phyloP scores from a whole-genome alignment of 805 yeast species.

The Wickerhamomyces silvicola region DNA sequence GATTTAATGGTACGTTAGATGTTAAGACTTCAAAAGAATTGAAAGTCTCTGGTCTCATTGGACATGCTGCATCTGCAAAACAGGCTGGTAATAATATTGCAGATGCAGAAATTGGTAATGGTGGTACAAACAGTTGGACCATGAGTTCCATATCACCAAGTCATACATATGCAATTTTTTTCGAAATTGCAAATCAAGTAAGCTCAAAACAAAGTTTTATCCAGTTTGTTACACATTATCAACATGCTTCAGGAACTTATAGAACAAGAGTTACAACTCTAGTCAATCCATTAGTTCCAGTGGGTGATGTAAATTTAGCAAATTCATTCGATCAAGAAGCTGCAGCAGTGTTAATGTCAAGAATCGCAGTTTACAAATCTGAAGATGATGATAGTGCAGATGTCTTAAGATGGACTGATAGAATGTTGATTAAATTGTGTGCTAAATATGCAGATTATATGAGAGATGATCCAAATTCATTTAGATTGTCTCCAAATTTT shows the following conservation, averaged over 20 bases:
- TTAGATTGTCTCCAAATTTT: conserved; percentile 78
- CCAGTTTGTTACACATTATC: conserved; percentile 88
- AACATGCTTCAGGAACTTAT: conserved; percentile 90
- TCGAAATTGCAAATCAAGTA: conserved; percentile 59
- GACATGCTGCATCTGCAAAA: conserved; percentile 74
- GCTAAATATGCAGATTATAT: conserved; percentile 91
- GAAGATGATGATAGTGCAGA: conserved; percentile 87
- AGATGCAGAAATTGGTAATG: conserved; percentile 90
- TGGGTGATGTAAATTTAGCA: conserved; percentile 50
- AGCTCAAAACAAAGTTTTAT: conserved; percentile 40
- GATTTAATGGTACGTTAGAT: conserved; percentile 83
- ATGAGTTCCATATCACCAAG: conserved; percentile 81
- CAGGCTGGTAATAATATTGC: conserved; percentile 68
- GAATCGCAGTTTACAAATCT: conserved; percentile 82
- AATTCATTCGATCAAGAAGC: conserved; percentile 96
- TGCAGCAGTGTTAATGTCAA: conserved; percentile 89
- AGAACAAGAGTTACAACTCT: conserved; percentile 90
- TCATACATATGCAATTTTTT: conserved; percentile 83
- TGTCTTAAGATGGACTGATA: conserved; percentile 90
- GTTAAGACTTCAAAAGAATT: conserved; percentile 83
- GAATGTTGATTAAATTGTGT: conserved; percentile 83
- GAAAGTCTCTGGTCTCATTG: conserved; percentile 88
- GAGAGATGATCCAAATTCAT: conserved; percentile 76
- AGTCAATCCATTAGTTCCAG: conserved; percentile 48
- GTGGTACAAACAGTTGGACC: conserved; percentile 86